phyloP scores from a whole-genome alignment of 2,329 filamentous ascomycete species.

The Exophiala oligosperma region DNA sequence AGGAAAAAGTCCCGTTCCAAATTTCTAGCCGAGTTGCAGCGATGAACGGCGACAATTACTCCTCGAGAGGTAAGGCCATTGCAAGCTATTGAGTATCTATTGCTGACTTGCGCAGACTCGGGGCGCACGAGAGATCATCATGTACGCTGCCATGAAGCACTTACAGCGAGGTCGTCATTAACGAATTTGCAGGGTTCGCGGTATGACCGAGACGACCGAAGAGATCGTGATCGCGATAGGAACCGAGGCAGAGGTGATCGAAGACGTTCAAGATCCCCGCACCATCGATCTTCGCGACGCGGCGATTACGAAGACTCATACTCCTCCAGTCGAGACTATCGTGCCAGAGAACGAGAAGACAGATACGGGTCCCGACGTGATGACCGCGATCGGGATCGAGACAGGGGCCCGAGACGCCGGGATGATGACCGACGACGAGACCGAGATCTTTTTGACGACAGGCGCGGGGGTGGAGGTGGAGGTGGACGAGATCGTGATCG shows the following conservation, averaged over 20 bases:
- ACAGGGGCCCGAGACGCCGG: constrained; percentile 62
- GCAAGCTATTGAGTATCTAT: not conserved
- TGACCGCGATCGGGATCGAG: constrained; percentile 76
- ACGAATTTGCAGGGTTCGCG: constrained; percentile 42
- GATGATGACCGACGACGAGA: constrained; percentile 66
- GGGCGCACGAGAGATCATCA: constrained; percentile 56
- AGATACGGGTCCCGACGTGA: constrained; percentile 70
- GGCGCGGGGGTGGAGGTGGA: constrained; percentile 49
- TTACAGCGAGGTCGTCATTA: constrained; percentile 23
- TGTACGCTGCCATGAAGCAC: constrained; percentile 35
- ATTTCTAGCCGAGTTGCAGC: constrained; percentile 32
- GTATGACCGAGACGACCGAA: constrained; percentile 49
- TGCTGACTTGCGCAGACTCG: constrained; percentile 47
- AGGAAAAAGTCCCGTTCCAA: not conserved
- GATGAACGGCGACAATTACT: constrained; percentile 87
- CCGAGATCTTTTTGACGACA: constrained; percentile 64
- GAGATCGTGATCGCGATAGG: constrained; percentile 48
- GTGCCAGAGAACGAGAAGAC: constrained; percentile 91
- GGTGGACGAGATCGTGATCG: constrained; percentile 39
- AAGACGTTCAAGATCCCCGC: constrained; percentile 84
- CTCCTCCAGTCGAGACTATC: constrained; percentile 87
- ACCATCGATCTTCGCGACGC: constrained; percentile 67
- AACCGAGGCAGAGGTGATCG: constrained; percentile 48
- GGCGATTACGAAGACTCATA: constrained; percentile 84
- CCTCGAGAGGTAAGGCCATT: constrained; percentile 65